Evolutionary conservation across 1,284 basidiomycete species (phyloP), one percentile per base, ranked within the genome.

Genomic region (Acaromyces ingoldii): DNA sequence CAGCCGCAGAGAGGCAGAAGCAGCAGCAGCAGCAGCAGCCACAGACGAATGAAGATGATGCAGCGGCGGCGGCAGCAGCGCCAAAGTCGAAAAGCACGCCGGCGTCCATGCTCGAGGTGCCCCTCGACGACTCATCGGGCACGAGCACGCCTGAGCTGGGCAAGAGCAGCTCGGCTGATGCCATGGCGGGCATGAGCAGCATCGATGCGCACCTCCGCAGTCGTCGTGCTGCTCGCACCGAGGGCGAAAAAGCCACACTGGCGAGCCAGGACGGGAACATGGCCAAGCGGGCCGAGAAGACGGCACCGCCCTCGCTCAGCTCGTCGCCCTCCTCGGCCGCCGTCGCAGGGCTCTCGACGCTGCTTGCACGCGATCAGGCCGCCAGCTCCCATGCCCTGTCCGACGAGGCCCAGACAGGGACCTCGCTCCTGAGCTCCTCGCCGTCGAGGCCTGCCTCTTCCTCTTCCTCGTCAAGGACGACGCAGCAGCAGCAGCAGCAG

Each of bases 281-380:
- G n/a, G n/a, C n/a, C n/a, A n/a, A n/a, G n/a, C n/a, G n/a, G n/a
- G n/a, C n/a, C n/a, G n/a, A n/a, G n/a, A n/a, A n/a, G n/a, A n/a
- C n/a, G n/a, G 42, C 42, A 45, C 25, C 26, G 19, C n/a, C 34
- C 4, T 9, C 33, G 15, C 13, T 17, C 17, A 11, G 25, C 15
- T 33, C 30, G 10, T 50, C 37, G 15, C 45, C 49, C 6, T 39
- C 52, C 30, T 37, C 42, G 2, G 33, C 46, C 6, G 52, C 52
- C 22, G 46, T 49, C 22, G 52, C 52, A 3, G 52, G 52, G 29
- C 29, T 54, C 9, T 49, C 42, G 5, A 34, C 42, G 19, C 29
- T 54, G 24, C 34, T 54, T 17, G 52, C 52, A 9, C 30, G 47
- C 21, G 47, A 52, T 24, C 29, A 37, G 36, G 48, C 45, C 21